Evolutionary conservation across 2,329 filamentous ascomycete genomes (phyloP).

Genomic region (Aureobasidium sp.): DNA sequence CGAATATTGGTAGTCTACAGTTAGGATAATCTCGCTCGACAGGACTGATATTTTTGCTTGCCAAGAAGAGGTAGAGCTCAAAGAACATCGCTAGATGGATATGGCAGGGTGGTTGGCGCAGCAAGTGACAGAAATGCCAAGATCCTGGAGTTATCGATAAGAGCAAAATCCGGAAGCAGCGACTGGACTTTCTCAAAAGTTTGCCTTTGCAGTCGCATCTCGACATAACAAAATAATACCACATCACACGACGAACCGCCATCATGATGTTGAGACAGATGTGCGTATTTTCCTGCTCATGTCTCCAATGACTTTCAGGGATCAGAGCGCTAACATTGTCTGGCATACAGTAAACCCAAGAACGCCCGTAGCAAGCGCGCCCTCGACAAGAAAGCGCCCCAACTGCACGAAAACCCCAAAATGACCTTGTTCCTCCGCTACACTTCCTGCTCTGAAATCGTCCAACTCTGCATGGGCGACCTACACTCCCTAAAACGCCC

Average conservation of each 20-base stretch:
- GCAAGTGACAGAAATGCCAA: neutral
- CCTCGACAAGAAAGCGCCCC: slow-evolving; percentile 86
- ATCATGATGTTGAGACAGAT: slow-evolving; percentile 13
- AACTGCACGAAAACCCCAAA: slow-evolving; percentile 83
- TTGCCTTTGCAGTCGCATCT: neutral
- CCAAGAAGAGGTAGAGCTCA: neutral
- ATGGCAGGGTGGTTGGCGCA: neutral
- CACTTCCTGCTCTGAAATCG: slow-evolving; percentile 72
- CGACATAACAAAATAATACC: neutral
- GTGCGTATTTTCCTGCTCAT: neutral
- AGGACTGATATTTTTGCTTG: too few species aligned
- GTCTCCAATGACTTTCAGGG: neutral
- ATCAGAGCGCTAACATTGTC: neutral
- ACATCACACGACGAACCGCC: neutral
- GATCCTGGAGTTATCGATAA: neutral
- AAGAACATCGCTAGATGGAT: neutral
- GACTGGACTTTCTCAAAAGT: slow-evolving; percentile 1
- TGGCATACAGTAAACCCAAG: slow-evolving; percentile 40
- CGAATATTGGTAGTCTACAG: too few species aligned
- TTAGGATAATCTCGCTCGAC: too few species aligned
- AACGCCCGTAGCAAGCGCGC: slow-evolving; percentile 91
- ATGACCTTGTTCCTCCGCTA: slow-evolving; percentile 83
- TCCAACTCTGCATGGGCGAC: slow-evolving; percentile 78
- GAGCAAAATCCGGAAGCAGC: neutral
- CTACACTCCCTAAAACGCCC: slow-evolving; percentile 79